Base-by-base conservation (phyloP, 176 grass and related monocot species). In the Phragmites australis region DNA sequence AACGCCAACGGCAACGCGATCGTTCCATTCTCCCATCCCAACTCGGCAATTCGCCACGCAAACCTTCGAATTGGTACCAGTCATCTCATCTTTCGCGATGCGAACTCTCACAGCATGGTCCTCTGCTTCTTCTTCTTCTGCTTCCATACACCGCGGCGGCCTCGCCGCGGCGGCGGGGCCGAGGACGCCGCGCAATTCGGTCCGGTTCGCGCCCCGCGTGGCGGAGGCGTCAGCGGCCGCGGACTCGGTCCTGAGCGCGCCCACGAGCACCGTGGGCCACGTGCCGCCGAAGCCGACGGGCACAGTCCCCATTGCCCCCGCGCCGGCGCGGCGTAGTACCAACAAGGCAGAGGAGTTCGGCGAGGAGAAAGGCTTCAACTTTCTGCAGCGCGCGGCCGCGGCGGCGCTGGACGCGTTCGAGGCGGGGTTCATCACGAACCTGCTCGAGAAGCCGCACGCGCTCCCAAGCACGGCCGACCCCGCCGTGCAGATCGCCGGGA, bases 401-500 rank as follows among this genome's bases (percentile, higher is more conserved):
- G 9, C 25, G 30, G 69, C 69, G 6, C 87, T 97, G 14, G 89
- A 97, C 78, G 60, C 74, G 22, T 82, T 97, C 56, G 94, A 97
- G 84, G 18, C 76, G 2, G 62, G 21, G 4, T 67, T 97, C 39
- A 83, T 93, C 9, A 48, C 70, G 3, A 88, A 85, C 66, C 65
- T 93, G 9, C 89, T 97, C 2, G 94, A 97, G 81, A 32, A 51
- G 14, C 75, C 88, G 0, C 89, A 63, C 78, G 57, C 84, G 39
- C 76, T 97, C 8, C 91, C 94, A 0, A 52, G 56, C 23, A 83
- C 91, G 3, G 72, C 84, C 7, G 94, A 97, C 84, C 94, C 94
- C 0, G 47, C 86, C 9, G 75, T 97, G 8, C 94, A 97, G 84
- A 97, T 97, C 40, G 88, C 84, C 0, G 94, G 94, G 1, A 97